Conservation (phyloP, 1,284 basidiomycete genomes). For the Naganishia cerealis region DNA sequence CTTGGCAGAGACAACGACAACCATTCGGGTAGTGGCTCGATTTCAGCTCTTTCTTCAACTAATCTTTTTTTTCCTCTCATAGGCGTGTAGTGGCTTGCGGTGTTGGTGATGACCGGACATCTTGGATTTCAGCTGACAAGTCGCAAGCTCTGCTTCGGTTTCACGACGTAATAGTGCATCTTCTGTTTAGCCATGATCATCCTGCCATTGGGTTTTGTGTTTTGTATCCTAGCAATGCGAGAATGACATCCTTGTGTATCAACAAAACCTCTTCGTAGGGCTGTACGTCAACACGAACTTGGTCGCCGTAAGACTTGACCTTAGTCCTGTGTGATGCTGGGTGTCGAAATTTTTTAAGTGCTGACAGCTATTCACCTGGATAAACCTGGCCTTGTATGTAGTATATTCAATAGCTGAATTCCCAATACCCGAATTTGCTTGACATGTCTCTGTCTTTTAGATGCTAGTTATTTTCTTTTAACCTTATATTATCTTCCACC, state of each 20-base stretch:
- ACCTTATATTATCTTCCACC: neutral
- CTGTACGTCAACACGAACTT: no score
- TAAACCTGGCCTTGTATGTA: no score
- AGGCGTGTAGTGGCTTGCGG: neutral
- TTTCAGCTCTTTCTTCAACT: slow-evolving; percentile 15
- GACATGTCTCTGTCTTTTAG: neutral
- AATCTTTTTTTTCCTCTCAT: slow-evolving; percentile 13
- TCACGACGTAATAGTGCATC: neutral
- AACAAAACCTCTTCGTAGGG: no score
- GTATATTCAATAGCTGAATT: no score
- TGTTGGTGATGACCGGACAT: neutral
- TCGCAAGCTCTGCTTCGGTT: neutral
- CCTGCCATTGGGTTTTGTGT: neutral
- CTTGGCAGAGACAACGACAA: slow-evolving; percentile 59
- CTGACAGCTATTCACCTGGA: no score
- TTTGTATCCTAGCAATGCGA: neutral
- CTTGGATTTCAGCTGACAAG: neutral
- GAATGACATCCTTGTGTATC: no score
- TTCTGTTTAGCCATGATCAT: neutral
- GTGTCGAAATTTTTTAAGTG: no score
- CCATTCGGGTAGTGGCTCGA: slow-evolving; percentile 78
- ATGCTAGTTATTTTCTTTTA: neutral
- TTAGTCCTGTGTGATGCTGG: no score
- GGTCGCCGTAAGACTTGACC: no score
- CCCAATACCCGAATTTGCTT: no score